Base-by-base conservation (phyloP, 805 yeast genomes). In the Clavispora phyllophila region DNA sequence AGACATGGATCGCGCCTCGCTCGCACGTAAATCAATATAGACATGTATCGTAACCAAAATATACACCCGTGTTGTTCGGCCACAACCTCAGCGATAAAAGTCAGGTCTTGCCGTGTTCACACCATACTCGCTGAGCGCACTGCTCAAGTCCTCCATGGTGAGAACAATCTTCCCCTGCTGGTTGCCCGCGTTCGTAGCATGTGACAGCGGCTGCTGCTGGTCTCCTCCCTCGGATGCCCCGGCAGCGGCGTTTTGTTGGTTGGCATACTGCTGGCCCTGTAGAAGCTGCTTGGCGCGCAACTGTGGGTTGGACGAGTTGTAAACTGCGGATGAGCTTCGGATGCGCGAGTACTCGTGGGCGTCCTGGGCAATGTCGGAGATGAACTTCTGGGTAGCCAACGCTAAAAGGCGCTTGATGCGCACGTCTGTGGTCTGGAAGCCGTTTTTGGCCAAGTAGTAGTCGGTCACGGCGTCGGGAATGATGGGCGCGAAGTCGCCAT, bases 391-490 rank as follows among this genome's bases (percentile, higher is more conserved):
- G 0, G 99, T 93, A 1, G 99, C 98, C 43, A 93, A 70, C 0
- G 98, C 97, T 38, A 93, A 70, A 28, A 93, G 68, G 41, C 98
- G 73, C 61, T 89, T 90, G 44, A 68, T 61, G 32, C 89, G 76
- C 12, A 79, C 67, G 59, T 91, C 96, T 31, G 83, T 73, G 22
- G 93, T 79, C 45, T 82, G 84, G 54, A 93, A 82, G 31, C 97
- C 97, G 48, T 88, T 84, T 56, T 84, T 83, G 19, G 87, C 79
- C 40, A 91, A 66, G 56, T 91, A 93, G 60, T 89, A 93, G 58
- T 91, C 97, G 0, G 96, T 86, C 9, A 93, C 97, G 0, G 95
- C 90, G 60, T 93, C 98, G 0, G 99, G 99, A 32, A 93, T 93
- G 26, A 91, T 83, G 2, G 99, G 99, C 3, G 96, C 87, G 60